Conservation (phyloP, 2,329 filamentous ascomycete species). For the Fusarium sp. region DNA sequence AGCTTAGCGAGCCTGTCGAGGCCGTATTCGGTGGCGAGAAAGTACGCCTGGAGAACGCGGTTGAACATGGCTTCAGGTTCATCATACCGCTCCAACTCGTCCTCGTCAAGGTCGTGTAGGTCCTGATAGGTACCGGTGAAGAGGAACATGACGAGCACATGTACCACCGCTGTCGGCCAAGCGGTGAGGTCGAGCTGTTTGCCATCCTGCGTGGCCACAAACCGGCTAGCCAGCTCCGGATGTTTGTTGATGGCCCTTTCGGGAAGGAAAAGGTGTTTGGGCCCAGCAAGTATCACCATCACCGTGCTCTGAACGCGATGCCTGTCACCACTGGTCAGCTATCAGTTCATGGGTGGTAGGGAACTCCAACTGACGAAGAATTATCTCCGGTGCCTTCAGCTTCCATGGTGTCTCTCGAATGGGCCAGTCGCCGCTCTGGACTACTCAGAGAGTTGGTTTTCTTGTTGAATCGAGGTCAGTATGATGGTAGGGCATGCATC, state of each 20-base stretch:
- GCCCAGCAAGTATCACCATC: background rate
- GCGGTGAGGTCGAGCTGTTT: background rate
- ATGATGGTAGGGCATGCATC: background rate
- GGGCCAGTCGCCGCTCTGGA: background rate
- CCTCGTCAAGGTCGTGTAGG: background rate
- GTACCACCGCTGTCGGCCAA: background rate
- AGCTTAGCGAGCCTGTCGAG: background rate
- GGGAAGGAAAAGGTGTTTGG: background rate
- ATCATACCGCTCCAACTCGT: background rate
- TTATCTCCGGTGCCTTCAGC: background rate
- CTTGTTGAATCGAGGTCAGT: background rate
- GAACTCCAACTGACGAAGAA: background rate
- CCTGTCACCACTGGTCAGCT: background rate
- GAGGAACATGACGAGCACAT: background rate
- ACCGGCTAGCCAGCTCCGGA: background rate
- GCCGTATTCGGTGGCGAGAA: background rate
- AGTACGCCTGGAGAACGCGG: background rate
- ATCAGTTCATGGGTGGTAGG: background rate
- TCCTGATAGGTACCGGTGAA: background rate
- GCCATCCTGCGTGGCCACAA: background rate
- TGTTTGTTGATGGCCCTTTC: background rate
- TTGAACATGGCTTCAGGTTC: background rate
- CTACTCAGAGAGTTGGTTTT: background rate
- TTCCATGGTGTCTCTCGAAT: background rate
- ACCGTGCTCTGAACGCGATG: background rate